A percentile compares a stretch with the other conserved stretches of the same genome.
phyloP scores from a whole-genome alignment of 148 eudicot genomes.

The Suaeda aralocaspica region DNA sequence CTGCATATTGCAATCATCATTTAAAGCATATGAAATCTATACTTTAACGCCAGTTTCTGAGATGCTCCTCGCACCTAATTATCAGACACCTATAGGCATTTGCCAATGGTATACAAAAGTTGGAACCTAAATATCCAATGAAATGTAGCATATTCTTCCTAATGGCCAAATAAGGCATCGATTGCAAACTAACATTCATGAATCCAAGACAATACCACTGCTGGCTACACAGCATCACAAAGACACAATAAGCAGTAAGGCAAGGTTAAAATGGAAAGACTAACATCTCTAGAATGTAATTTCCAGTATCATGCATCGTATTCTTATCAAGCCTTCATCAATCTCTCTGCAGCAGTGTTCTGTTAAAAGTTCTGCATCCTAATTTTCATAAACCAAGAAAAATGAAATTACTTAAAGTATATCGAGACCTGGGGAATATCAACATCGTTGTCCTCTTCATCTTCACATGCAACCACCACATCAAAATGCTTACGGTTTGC shows the following conservation, averaged over 20 bases:
- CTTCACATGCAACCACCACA: constrained; percentile 55
- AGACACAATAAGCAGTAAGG: neutral
- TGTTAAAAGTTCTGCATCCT: constrained; percentile 13
- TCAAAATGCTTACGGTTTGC: constrained; percentile 45
- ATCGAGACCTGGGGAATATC: constrained; percentile 56
- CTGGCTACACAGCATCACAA: too few species aligned
- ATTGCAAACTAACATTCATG: too few species aligned
- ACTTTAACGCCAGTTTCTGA: neutral
- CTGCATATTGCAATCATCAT: too few species aligned
- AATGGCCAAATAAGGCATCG: neutral
- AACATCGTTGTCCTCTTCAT: constrained; percentile 49
- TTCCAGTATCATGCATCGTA: constrained; percentile 2
- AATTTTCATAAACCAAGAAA: neutral
- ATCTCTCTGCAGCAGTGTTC: constrained; percentile 13
- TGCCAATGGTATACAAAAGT: neutral
- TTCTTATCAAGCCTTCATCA: neutral
- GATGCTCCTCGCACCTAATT: neutral
- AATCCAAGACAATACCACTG: too few species aligned
- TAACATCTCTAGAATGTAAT: neutral
- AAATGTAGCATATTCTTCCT: neutral
- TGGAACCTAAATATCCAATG: neutral
- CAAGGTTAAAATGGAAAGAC: neutral
- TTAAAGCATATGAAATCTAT: too few species aligned
- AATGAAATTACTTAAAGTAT: constrained; percentile 37
- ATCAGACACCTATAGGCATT: too few species aligned